Base-by-base conservation (phyloP, 805 yeast genomes). In the Saccharomycopsis amapae region DNA sequence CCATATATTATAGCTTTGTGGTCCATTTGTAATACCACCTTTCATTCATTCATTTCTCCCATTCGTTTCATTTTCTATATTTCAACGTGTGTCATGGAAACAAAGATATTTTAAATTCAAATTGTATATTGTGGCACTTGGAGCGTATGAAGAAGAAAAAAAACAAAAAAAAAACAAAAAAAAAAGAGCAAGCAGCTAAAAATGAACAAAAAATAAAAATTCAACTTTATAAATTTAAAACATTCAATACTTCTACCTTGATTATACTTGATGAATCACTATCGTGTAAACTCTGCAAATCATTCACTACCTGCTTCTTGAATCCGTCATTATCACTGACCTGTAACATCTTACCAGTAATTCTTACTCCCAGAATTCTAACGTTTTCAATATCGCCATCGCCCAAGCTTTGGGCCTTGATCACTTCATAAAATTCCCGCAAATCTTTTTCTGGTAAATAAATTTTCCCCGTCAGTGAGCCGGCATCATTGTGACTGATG, bases 351-450 rank as follows among this genome's bases (percentile, higher is more conserved):
- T 48, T 49, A 3, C 55, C 56, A 1, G 65, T 75, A n/a, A 66
- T 61, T 28, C 66, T 60, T 1, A 69, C 63, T 39, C 71, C 61
- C 24, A 76, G 76, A 18, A 81, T 59, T 45, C 80, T 70, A 2
- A 81, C 85, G 49, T 71, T 75, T 55, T 83, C 90, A 48, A 75
- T 72, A 22, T 69, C 66, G 26, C 67, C 66, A 10, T 58, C 53
- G 3, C 52, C 51, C n/a, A 67, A 58, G 53, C 73, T 70, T n/a
- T 53, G 50, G 4, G 46, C 38, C 25, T 56, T 57, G 50, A 58
- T 52, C 3, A 19, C 51, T 19, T 42, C 52, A 62, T 61, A 71
- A 9, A 53, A 38, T 7, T 44, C 40, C 17, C 41, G 15, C 10
- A 17, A n/a, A 6, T 23, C 34, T 15, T 23, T 22, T 24, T 24